Evolutionary conservation across 2,329 filamentous ascomycete genomes (phyloP).

Genomic region (Tolypocladium paradoxum): DNA sequence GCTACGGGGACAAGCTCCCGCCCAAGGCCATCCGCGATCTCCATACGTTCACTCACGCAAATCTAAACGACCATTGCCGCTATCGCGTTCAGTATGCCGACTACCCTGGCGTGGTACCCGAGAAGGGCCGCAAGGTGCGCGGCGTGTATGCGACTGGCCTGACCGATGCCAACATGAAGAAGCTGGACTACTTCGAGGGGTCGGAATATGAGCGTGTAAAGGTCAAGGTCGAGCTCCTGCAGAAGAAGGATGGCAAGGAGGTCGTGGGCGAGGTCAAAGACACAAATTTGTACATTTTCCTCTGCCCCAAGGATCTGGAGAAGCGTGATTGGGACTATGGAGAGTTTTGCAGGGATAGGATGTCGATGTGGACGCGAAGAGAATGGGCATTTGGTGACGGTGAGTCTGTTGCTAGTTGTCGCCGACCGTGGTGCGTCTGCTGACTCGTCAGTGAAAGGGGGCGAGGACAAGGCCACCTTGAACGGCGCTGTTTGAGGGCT

Average conservation of each 20-base stretch:
- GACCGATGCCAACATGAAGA: slow-evolving; percentile 62
- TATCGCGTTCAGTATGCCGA: slow-evolving; percentile 57
- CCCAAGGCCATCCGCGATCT: slow-evolving; percentile 41
- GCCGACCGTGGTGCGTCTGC: neutral
- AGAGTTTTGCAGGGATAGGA: slow-evolving; percentile 68
- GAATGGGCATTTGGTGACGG: slow-evolving; percentile 33
- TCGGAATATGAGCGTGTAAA: slow-evolving; percentile 53
- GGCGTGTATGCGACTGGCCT: slow-evolving; percentile 71
- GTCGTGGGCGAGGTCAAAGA: slow-evolving; percentile 35
- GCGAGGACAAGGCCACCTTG: neutral
- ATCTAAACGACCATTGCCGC: slow-evolving; percentile 65
- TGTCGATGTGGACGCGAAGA: slow-evolving; percentile 41
- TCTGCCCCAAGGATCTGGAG: slow-evolving; percentile 44
- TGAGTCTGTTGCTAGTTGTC: slow-evolving; percentile 9
- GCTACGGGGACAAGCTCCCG: slow-evolving; percentile 48
- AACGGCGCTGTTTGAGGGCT: neutral
- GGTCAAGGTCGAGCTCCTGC: slow-evolving; percentile 41
- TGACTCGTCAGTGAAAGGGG: neutral
- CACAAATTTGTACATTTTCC: slow-evolving; percentile 59
- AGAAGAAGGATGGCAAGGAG: slow-evolving; percentile 25
- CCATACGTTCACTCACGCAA: slow-evolving; percentile 57
- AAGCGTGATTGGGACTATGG: slow-evolving; percentile 78
- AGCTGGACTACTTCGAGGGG: slow-evolving; percentile 78
- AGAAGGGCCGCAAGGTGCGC: slow-evolving; percentile 48
- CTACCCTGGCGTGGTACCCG: slow-evolving; percentile 68